Conservation (phyloP, 148 eudicot genomes). For the Mesembryanthemum crystallinum region DNA sequence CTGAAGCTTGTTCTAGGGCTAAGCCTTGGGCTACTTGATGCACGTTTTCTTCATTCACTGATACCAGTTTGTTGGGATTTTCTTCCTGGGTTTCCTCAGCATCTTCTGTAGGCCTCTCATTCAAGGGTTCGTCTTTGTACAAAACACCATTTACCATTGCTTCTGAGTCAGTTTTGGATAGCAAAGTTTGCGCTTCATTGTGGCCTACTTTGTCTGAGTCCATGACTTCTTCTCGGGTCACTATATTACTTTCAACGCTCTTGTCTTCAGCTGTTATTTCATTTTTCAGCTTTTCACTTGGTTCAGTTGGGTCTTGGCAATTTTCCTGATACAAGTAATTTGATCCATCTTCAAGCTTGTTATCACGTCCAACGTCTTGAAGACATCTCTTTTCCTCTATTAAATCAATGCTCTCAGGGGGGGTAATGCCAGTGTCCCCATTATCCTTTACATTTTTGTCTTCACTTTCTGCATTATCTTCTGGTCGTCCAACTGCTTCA, state of each 20-base stretch:
- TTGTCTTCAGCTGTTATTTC: not conserved
- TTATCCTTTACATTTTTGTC: not conserved
- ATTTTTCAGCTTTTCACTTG: slow-evolving; percentile 10
- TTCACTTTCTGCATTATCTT: not conserved
- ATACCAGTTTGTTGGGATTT: not conserved
- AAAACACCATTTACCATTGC: not conserved
- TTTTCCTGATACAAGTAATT: slow-evolving; percentile 7
- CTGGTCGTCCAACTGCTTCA: too few species aligned
- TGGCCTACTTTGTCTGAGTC: not conserved
- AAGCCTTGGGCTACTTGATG: not conserved
- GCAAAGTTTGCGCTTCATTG: not conserved
- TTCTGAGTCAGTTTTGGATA: not conserved
- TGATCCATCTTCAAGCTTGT: slow-evolving; percentile 12
- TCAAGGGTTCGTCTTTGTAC: not conserved
- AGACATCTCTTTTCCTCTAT: slow-evolving; percentile 14
- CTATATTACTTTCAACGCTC: not conserved
- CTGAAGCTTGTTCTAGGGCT: not conserved
- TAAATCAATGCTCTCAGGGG: not conserved
- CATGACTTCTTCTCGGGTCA: not conserved
- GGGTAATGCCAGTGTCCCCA: not conserved
- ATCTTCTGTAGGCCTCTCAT: not conserved
- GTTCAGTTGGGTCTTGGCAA: slow-evolving; percentile 10
- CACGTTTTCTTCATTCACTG: not conserved
- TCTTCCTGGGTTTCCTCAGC: not conserved
- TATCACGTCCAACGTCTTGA: slow-evolving; percentile 5